Percentiles rank a stretch among this genome's conserved stretches.
Conservation (phyloP, 805 yeast genomes). For the Pichia sporocuriosa region DNA sequence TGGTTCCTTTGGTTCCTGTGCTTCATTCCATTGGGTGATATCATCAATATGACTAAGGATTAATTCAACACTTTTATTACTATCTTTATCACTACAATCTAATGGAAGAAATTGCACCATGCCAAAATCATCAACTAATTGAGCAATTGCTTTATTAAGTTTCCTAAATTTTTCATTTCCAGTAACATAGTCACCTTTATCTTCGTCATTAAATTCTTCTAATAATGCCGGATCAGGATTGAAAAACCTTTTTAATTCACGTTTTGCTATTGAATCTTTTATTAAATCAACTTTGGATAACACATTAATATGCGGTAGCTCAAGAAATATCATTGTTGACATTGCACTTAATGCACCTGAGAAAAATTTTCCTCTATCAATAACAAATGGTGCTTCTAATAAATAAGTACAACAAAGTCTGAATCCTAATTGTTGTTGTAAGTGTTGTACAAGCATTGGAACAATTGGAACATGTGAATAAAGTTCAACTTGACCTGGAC, state of each 20-base stretch:
- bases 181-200: conserved; percentile 24
- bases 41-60: conserved; percentile 92
- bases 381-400: conserved; percentile 87
- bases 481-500: conserved; percentile 95
- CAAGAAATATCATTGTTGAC: conserved; percentile 96
- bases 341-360: conserved; percentile 94
- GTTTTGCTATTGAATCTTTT: conserved; percentile 67
- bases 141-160: conserved; percentile 77
- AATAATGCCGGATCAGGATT: conserved; percentile 88
- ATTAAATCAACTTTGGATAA: conserved; percentile 82
- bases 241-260: conserved; percentile 73
- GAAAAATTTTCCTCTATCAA: conserved; percentile 87
- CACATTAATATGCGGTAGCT: conserved; percentile 89
- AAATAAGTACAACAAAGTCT: conserved; percentile 88
- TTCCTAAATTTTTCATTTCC: conserved; percentile 54
- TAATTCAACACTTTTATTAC: conserved; percentile 65
- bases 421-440: conserved; percentile 73
- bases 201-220: conserved; percentile 31
- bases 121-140: conserved; percentile 92
- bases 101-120: conserved; percentile 96
- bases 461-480: conserved; percentile 92
- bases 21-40: conserved; percentile 95
- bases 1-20: conserved; percentile 96
- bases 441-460: conserved; percentile 82
- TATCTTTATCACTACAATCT: conserved; percentile 55